A percentile compares a stretch with the other conserved stretches of the same genome.
phyloP scores from a whole-genome alignment of 1,284 basidiomycete genomes.

The Boletus albobrunnescens region DNA sequence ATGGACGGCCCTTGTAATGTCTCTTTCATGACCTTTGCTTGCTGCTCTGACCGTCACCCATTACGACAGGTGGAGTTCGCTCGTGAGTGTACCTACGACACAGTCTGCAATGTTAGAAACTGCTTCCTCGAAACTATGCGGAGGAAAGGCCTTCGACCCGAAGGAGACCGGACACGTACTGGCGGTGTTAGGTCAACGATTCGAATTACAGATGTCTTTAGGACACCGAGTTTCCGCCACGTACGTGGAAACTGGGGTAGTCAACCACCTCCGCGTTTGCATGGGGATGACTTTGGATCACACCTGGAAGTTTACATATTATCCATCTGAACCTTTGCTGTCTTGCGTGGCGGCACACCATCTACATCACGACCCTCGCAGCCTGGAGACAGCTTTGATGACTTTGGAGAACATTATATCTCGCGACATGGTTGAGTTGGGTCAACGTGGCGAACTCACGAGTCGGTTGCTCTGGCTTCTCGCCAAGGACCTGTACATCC shows the following conservation, averaged over 20 bases:
- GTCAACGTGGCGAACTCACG: not conserved
- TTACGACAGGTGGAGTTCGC: not conserved
- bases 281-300: not conserved
- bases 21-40: not conserved
- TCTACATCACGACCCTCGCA: not conserved
- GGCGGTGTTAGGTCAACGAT: not conserved
- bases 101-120: not conserved
- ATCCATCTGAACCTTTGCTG: conserved; percentile 1
- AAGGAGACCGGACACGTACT: not conserved
- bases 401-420: not conserved
- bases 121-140: not conserved
- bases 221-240: no score
- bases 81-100: not conserved
- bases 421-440: not conserved
- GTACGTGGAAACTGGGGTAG: not conserved
- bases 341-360: not conserved
- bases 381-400: not conserved
- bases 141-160: not conserved
- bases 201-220: no score
- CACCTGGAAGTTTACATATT: not conserved
- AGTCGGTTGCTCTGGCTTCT: conserved; percentile 8
- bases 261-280: not conserved
- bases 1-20: not conserved
- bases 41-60: not conserved
- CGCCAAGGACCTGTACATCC: conserved; percentile 1